Evolutionary conservation across 1,284 basidiomycete genomes (phyloP), one percentile per base, ranked within the genome.

Genomic region (Ceratobasidium sp.): DNA sequence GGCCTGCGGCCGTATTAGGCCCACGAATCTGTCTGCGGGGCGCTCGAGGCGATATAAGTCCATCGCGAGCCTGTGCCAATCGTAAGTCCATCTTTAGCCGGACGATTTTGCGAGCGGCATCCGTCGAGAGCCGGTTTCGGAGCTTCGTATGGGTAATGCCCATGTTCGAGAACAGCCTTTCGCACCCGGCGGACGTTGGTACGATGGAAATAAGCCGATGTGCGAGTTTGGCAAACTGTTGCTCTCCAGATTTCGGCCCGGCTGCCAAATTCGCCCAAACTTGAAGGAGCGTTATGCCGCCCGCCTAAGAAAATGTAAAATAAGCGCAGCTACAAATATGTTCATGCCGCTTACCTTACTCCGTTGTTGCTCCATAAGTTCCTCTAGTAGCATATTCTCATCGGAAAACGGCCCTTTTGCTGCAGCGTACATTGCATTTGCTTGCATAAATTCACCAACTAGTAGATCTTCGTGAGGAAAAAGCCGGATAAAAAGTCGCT

Each of bases 61-160:
- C 58, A 28, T 60, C 23, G 58, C 58, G 58, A 26, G 13, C 58
- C 13, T 60, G 58, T 4, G n/a, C 10, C 13, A 26, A 20, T 10
- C 58, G 58, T 26, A 60, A 15, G 26, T 60, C 58, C 58, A 60
- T 26, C 58, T 60, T 60, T 13, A 60, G 13, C 23, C 28, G 58
- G n/a, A 60, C 58, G 33, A 60, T 60, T 26, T 60, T 60, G 58
- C 58, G 58, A 4, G 58, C 58, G 13, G 58, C 23, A 26, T 20
- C 13, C 7, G 33, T 23, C n/a, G 58, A 26, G 26, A 60, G 58
- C 13, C 58, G 58, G 13, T 60, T 60, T 60, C 58, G 58, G 26
- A 60, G 58, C 33, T 60, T 60, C 13, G 58, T 26, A 60, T 60
- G 58, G 13, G 58, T 60, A 13, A 60, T 60, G 23, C 58, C 58